Evolutionary conservation across 805 yeast species (phyloP).

Genomic region (Starmerella bacillaris): DNA sequence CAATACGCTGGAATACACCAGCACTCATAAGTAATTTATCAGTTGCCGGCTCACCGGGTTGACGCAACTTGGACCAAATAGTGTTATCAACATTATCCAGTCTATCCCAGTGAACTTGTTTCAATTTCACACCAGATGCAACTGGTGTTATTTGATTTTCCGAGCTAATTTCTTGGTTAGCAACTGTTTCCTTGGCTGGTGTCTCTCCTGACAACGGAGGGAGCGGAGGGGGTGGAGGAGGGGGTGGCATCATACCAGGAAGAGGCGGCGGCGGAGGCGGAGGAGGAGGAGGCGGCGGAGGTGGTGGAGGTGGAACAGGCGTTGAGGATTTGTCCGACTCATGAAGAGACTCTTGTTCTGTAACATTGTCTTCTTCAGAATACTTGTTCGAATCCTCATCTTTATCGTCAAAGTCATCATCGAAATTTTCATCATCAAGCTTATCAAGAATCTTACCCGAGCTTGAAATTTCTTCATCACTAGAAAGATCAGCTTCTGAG

Average conservation of each 20-base stretch:
- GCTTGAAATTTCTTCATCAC: not conserved
- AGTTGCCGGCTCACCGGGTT: slow-evolving; percentile 34
- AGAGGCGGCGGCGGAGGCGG: slow-evolving; percentile 16
- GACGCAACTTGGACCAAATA: slow-evolving; percentile 44
- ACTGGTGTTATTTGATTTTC: too few species aligned
- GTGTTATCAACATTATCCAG: slow-evolving; percentile 70
- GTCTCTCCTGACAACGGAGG: slow-evolving; percentile 12
- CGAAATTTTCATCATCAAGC: too few species aligned
- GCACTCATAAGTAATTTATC: slow-evolving; percentile 48
- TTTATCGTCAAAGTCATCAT: too few species aligned
- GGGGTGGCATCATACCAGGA: slow-evolving; percentile 13
- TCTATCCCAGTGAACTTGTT: slow-evolving; percentile 95
- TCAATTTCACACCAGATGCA: slow-evolving; percentile 27
- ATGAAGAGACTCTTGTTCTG: slow-evolving; percentile 5
- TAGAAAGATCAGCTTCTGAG: not conserved
- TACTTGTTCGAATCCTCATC: too few species aligned
- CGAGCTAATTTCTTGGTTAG: slow-evolving; percentile 21
- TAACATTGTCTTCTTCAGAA: too few species aligned
- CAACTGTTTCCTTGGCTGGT: slow-evolving; percentile 21
- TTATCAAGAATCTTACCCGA: not conserved
- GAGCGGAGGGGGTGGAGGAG: slow-evolving; percentile 25
- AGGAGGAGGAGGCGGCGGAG: slow-evolving; percentile 12
- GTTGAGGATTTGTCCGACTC: slow-evolving; percentile 21
- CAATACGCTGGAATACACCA: slow-evolving; percentile 74
- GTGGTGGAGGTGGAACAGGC: slow-evolving; percentile 19